Base-by-base conservation (phyloP, 2,329 filamentous ascomycete species). In the Cercospora brassicicola region DNA sequence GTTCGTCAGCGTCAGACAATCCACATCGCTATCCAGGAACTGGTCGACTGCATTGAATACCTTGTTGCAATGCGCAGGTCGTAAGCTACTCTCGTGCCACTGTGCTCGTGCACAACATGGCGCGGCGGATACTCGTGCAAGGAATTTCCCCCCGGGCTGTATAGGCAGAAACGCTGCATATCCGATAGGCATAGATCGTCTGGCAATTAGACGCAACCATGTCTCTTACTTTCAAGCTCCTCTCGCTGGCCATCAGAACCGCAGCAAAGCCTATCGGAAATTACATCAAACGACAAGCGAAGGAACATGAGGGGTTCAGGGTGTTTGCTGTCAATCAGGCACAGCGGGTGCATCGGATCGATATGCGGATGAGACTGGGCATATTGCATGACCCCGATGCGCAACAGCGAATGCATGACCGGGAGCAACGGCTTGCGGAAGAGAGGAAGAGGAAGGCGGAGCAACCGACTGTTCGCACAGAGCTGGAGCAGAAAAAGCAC, bases 211-310 rank as follows among this genome's bases (percentile, higher is more conserved):
- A 33, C 36, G 45, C 33, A 11, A 75, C 48, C 71, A 89, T 89
- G 87, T 89, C 87, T 69, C 82, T 90, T 69, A 89, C 88, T 9
- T 81, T 91, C 70, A 91, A 91, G 77, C 84, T 91, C 72, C 86
- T 86, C 33, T 90, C 88, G 23, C 82, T 91, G 59, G 84, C 83
- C 48, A 87, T 91, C 67, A 84, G 88, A 67, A 90, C 89, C 1
- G 81, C 89, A 30, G 89, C 89, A 13, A 91, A 91, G 76, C 89
- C 89, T 1, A 88, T 91, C 75, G 88, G 87, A 71, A 90, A 88
- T 74, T 84, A 84, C 77, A 89, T 91, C 78, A 91, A 90, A 78
- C 83, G 83, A 64, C 88, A 90, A 80, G 89, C 89, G 20, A 86
- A 87, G 73, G 88, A 91, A 77, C 89, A 91, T 83, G 87, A 90